Evolutionary conservation across 176 grass and related monocot genomes (phyloP), one percentile per base, ranked within the genome.

Genomic region (Aegilops sharonensis): DNA sequence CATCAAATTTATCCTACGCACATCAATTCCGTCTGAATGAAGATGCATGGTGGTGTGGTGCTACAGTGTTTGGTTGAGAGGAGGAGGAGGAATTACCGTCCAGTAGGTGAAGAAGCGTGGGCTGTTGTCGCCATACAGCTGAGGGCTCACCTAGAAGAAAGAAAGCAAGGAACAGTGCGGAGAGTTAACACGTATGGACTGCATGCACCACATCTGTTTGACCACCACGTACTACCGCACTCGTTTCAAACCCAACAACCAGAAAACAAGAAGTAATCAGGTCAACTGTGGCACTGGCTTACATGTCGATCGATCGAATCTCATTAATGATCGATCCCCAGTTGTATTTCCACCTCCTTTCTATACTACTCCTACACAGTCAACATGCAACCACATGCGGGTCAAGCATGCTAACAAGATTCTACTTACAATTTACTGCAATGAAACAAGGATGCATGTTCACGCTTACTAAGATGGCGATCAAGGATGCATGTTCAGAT

Each of bases 101-200:
- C 97, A 99, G 76, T 99, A 99, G 1, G 97, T 99, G 97, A 99
- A 99, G 94, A 99, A 96, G 17, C 97, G 92, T 0, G 94, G 90
- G 34, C 83, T 90, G 87, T 82, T 85, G 77, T 99, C 97, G 34
- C 97, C 97, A n/a, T 99, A 99, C 4, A 96, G 83, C 63, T 99
- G 75, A 63, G 97, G 97, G 85, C 97, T 99, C 69, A 94, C 90
- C 97, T 99, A 71, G 48, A 85, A 72, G 72, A 57, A 85, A 72
- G 72, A 81, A 81, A 72, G 30, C 43, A 77, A 54, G 5, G 35
- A 72, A 52, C 10, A 70, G 31, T 32, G 66, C 62, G 85, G 2
- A 40, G 31, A 64, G 48, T 80, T 91, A 80, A 81, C 74, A 87
- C 42, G 24, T 73, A 43, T 48, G 71, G 43, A 48, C 57, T 60